Percentiles rank a stretch among this genome's conserved stretches.
phyloP scores from a whole-genome alignment of 441 rosid genomes.

The Erysimum cheiri region DNA sequence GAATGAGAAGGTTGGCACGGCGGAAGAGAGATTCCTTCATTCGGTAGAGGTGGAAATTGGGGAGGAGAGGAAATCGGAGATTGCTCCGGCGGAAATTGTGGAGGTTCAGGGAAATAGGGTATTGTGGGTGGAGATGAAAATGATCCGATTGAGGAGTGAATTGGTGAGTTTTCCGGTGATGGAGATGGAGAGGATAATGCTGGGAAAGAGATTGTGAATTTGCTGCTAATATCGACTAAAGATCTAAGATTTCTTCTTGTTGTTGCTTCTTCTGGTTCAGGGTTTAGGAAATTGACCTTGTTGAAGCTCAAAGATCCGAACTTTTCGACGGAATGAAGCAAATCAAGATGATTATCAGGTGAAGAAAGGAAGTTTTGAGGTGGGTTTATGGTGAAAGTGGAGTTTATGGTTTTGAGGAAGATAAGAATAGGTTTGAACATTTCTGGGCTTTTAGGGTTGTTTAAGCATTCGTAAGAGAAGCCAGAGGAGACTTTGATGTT shows the following conservation, averaged over 20 bases:
- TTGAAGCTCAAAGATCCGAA: conserved; percentile 51
- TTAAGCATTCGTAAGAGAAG: conserved; percentile 55
- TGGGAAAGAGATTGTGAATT: conserved; percentile 48
- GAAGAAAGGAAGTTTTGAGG: conserved; percentile 50
- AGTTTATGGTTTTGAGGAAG: conserved; percentile 59
- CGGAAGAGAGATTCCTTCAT: conserved; percentile 43
- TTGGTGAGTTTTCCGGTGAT: conserved; percentile 53
- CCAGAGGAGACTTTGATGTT: conserved; percentile 66
- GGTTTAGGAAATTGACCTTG: conserved; percentile 54
- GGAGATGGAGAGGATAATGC: conserved; percentile 55
- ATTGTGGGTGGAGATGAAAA: conserved; percentile 53
- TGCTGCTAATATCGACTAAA: conserved; percentile 36
- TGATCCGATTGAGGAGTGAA: conserved; percentile 59
- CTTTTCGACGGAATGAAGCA: conserved; percentile 50
- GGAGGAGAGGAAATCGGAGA: background rate
- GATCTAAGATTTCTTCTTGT: conserved; percentile 55
- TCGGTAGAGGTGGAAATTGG: background rate
- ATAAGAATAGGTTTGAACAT: conserved; percentile 48
- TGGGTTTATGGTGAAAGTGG: conserved; percentile 57
- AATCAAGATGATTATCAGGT: conserved; percentile 37
- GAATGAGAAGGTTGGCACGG: conserved; percentile 55
- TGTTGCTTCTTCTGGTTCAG: conserved; percentile 30
- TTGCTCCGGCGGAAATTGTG: background rate
- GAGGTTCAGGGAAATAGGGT: conserved; percentile 22
- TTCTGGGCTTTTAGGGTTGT: conserved; percentile 12